Base-by-base conservation (phyloP, 1,284 basidiomycete species). In the Cystobasidium slooffiae region DNA sequence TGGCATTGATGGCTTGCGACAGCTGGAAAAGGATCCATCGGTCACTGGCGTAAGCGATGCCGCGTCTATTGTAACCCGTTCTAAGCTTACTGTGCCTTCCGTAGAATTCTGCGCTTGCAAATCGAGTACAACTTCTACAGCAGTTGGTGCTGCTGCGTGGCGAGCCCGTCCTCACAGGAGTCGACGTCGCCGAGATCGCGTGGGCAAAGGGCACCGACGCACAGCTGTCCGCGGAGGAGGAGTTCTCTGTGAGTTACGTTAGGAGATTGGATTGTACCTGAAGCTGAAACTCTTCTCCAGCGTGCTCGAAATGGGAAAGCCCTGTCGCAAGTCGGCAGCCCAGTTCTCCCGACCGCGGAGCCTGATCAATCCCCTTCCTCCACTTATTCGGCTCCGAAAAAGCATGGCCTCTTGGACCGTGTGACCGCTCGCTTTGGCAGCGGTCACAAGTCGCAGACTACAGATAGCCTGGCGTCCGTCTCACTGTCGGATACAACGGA, bases 161-260 rank as follows among this genome's bases (percentile, higher is more conserved):
- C n/a, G 52, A 65, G 22, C 37, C 39, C 12, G 63, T 73, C 5
- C 52, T 73, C n/a, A 52, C 63, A 0, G 52, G 44, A 20, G 41
- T 66, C 5, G 63, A 73, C 24, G 44, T 73, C 10, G 49, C 62
- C 8, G 41, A 73, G 51, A 62, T 73, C 8, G 70, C 66, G 10
- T 66, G 61, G 70, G 59, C 62, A 31, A 53, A 66, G 46, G 70
- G 70, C 18, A 66, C 70, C 1, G 62, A 73, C 53, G 59, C 62
- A 7, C 63, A 73, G 37, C 24, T 73, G 2, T 64, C 62, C 24
- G n/a, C 39, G 22, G 70, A 73, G 41, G 62, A 73, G 22, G 70
- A 73, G 44, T 62, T 73, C 18, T 63, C 70, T 4, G 70, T 66
- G 7, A 66, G 63, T 55, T 47, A 31, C 20, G 20, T 6, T 12